A percentile compares a stretch with the other conserved stretches of the same genome.
These are phyloP conservation scores for Hypsizygus marmoreus DNA, from an alignment of 768 basidiomycete species.

Conservation along the genomic window DNA sequence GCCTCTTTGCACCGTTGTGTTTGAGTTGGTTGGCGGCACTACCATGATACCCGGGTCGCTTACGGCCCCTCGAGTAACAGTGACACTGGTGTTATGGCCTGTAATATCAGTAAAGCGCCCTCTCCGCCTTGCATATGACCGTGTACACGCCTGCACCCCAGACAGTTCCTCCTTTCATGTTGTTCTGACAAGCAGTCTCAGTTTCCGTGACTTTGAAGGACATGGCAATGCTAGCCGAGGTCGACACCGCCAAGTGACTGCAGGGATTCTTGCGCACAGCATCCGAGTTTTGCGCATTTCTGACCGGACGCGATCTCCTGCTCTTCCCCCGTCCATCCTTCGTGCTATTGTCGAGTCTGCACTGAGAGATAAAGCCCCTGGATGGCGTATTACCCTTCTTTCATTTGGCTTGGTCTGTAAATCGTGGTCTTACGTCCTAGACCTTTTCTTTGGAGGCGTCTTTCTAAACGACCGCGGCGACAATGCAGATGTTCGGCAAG, in stretches of 20 bases:
- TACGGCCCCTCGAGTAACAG: too few relatives aligned
- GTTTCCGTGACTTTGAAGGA: not conserved
- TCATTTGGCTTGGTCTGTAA: constrained; percentile 8
- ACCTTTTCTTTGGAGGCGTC: constrained; percentile 9
- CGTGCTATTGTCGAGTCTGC: constrained; percentile 1
- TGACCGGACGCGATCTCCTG: not conserved
- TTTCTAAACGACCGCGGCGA: constrained; percentile 1
- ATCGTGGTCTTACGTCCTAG: constrained; percentile 6
- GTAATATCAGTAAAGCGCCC: not conserved
- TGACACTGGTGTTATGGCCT: too few relatives aligned
- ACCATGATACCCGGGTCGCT: not conserved
- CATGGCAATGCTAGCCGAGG: not conserved
- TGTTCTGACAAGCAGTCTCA: constrained; percentile 2
- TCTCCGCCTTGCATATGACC: constrained; percentile 3
- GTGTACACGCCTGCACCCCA: not conserved
- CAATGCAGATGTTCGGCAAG: not conserved
- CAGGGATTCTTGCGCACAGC: not conserved
- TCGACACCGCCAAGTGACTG: not conserved
- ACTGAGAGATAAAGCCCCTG: not conserved
- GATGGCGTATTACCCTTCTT: constrained; percentile 4
- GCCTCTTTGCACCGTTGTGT: constrained; percentile 2
- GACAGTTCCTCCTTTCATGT: not conserved
- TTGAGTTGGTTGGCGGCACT: constrained; percentile 2
- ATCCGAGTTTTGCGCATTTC: constrained; percentile 4
- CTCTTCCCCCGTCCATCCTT: not conserved